These are phyloP conservation scores for Hypoxylon sp. DNA, from an alignment of 2,329 filamentous ascomycete species.

Conservation along the genomic window DNA sequence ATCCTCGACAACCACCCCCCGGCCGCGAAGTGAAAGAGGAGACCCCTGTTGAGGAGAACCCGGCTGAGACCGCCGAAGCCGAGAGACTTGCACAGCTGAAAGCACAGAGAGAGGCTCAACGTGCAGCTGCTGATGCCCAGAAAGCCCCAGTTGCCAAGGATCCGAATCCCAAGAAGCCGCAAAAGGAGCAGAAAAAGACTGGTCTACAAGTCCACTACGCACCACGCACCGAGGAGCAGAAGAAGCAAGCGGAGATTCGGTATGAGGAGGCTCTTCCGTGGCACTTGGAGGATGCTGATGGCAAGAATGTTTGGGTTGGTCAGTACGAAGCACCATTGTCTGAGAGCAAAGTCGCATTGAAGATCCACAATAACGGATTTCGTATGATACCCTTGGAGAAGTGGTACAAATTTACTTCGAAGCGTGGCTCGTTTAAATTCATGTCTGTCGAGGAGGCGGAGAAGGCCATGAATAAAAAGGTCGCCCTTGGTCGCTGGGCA, in stretches of 20 bases:
- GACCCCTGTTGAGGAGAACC: slow-evolving; percentile 58
- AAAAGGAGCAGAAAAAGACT: slow-evolving; percentile 83
- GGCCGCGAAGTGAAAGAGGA: slow-evolving; percentile 76
- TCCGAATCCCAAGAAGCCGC: slow-evolving; percentile 60
- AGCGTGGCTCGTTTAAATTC: slow-evolving; percentile 79
- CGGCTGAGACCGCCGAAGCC: slow-evolving; percentile 70
- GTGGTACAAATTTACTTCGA: slow-evolving; percentile 90
- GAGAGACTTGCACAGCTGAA: slow-evolving; percentile 78
- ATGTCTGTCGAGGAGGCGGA: slow-evolving; percentile 89
- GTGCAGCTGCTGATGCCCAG: slow-evolving; percentile 88
- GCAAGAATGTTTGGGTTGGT: slow-evolving; percentile 94
- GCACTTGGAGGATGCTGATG: slow-evolving; percentile 97
- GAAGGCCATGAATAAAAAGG: slow-evolving; percentile 83
- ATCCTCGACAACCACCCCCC: slow-evolving; percentile 79
- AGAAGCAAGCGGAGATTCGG: slow-evolving; percentile 78
- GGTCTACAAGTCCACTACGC: slow-evolving; percentile 85
- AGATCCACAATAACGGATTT: slow-evolving; percentile 79
- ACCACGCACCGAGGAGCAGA: slow-evolving; percentile 84
- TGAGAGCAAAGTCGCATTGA: slow-evolving; percentile 84
- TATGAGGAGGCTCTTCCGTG: slow-evolving; percentile 97
- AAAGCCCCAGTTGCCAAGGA: slow-evolving; percentile 87
- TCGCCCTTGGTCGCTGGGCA: slow-evolving; percentile 84
- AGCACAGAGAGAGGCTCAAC: slow-evolving; percentile 86
- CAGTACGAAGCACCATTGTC: slow-evolving; percentile 92
- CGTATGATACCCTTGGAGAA: slow-evolving; percentile 94